Conservation (phyloP, 306 rosid genomes). For the Canavalia ensiformis region DNA sequence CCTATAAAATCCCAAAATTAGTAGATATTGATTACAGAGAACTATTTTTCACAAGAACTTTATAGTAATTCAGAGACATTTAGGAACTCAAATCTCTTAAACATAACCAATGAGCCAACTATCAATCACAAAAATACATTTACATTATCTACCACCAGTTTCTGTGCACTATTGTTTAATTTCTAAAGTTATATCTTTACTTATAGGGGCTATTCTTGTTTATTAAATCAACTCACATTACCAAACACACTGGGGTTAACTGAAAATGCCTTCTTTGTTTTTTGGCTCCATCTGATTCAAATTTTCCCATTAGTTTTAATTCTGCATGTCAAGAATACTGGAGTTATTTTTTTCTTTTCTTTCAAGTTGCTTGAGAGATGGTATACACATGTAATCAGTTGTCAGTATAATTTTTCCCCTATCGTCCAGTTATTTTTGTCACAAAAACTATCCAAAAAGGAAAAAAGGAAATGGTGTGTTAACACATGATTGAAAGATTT, state of each 20-base stretch:
- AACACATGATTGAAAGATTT: conserved; percentile 3
- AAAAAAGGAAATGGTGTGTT: not conserved
- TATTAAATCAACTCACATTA: not conserved
- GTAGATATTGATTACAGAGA: not conserved
- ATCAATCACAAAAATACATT: not conserved
- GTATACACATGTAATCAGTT: not conserved
- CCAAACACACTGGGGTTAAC: too few relatives aligned
- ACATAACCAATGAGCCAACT: not conserved
- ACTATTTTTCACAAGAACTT: not conserved
- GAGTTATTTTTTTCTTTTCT: not conserved
- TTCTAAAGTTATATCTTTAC: not conserved
- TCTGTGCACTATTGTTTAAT: too few relatives aligned
- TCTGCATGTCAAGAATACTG: not conserved
- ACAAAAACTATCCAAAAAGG: not conserved
- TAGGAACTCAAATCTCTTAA: not conserved
- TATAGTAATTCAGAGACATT: not conserved
- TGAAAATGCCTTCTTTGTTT: not conserved
- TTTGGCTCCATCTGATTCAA: not conserved
- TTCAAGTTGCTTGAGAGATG: not conserved
- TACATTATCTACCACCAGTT: not conserved
- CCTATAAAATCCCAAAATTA: not conserved
- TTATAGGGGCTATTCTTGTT: not conserved
- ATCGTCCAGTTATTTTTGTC: not conserved
- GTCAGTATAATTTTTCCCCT: not conserved
- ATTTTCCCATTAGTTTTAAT: not conserved